A percentile compares a stretch with the other conserved stretches of the same genome.
Evolutionary conservation across 768 basidiomycete species (phyloP).

Genomic region (Leccinum disarticulatum): DNA sequence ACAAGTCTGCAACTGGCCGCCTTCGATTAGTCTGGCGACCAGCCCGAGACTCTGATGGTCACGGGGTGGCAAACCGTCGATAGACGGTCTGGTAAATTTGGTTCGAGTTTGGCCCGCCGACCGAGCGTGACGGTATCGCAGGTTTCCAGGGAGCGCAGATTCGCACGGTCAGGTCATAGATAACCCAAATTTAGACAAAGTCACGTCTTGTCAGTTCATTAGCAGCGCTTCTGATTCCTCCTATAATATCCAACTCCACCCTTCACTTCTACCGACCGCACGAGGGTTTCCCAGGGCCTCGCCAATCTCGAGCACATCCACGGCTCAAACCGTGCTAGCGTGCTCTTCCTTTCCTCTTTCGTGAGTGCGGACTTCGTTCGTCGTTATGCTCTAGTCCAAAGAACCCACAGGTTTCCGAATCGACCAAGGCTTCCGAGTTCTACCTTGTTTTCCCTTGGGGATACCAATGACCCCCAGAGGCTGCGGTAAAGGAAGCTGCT

Average conservation of each 20-base stretch:
- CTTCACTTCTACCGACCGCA: constrained; percentile 12
- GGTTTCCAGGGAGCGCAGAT: no score
- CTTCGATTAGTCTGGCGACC: no score
- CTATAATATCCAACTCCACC: neutral
- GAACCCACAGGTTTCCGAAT: constrained; percentile 10
- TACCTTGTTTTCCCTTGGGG: constrained; percentile 82
- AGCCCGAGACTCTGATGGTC: no score
- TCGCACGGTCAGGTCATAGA: neutral
- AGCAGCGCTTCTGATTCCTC: neutral
- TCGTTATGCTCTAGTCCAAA: constrained; percentile 10
- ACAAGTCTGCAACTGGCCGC: no score
- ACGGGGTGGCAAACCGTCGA: no score
- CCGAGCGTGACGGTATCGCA: no score
- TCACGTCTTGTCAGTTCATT: neutral
- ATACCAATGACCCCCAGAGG: constrained; percentile 83
- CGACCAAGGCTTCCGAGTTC: constrained; percentile 33
- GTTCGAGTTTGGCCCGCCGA: no score
- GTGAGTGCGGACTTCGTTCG: constrained; percentile 16
- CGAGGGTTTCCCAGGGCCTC: constrained; percentile 18
- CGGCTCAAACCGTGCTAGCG: constrained; percentile 57
- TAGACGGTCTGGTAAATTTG: neutral
- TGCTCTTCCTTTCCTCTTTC: constrained; percentile 20
- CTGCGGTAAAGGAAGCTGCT: constrained; percentile 19
- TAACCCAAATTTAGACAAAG: neutral
- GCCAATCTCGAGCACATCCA: constrained; percentile 44